Evolutionary conservation across 2,329 filamentous ascomycete species (phyloP), one percentile per base, ranked within the genome.

Genomic region (Venturiaceae sp.): DNA sequence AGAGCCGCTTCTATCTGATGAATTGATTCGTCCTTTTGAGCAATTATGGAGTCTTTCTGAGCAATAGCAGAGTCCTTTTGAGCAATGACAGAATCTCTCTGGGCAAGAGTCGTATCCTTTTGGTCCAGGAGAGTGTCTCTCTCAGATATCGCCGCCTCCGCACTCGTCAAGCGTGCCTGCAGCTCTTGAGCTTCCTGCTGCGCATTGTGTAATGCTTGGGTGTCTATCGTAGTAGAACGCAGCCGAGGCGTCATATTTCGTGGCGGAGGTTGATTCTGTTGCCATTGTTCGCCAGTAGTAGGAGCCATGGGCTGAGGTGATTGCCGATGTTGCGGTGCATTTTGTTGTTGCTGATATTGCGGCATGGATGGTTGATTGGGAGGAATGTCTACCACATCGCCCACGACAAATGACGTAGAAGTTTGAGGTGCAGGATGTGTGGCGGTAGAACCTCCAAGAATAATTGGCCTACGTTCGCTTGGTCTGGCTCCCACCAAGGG

Each of bases 341-440:
- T 19, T 36, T n/a, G 9, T 21, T 11, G 26, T 41, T 34, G 34
- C 19, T 55, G 53, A 34, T 41, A 26, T 19, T 37, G 41, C 30
- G 28, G 34, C 19, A 28, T 14, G 11, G 41, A 13, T 47, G 41
- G 23, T 26, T 47, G 41, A 28, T 21, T 26, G 30, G 41, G 21
- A 2, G 41, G 2, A 14, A 47, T 28, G 16, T 14, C 46, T 55
- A 16, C 28, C 34, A 23, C n/a, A 7, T 52, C 44, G 5, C 19
- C 41, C 55, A 58, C 52, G 5, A 53, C 55, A 28, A 53, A 34
- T 9, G 55, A 47, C 21, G 55, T 33, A 21, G 53, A 34, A 21
- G n/a, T 32, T 32, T 39, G 55, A 21, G 39, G 26, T 21, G 39
- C 26, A 36, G 39, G 16, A 32, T 57, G 41, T 23, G n/a, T 50